Percentiles rank a stretch among this genome's conserved stretches.
These are phyloP conservation scores for Prunus mongolica DNA, from an alignment of 306 rosid genomes.

Conservation along the genomic window DNA sequence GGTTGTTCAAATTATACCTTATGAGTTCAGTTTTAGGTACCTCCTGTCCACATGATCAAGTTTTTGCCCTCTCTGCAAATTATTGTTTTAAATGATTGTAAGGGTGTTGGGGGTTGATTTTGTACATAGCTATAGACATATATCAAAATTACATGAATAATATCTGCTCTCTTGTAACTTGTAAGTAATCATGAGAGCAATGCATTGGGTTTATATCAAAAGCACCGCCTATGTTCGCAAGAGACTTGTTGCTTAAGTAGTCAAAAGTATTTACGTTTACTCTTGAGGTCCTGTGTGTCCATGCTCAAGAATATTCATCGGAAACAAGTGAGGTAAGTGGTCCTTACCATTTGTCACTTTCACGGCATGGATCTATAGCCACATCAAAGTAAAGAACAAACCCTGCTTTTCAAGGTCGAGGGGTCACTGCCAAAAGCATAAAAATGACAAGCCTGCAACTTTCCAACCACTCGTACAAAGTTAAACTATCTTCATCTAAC, in stretches of 20 bases:
- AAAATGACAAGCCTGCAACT: not conserved
- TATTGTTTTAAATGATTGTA: constrained; percentile 8
- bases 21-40: constrained; percentile 93
- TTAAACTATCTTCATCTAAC: not conserved
- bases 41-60: constrained; percentile 50
- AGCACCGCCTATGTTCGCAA: not conserved
- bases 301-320: not conserved
- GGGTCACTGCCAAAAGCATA: not conserved
- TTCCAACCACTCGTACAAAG: not conserved
- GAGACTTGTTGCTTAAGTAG: not conserved
- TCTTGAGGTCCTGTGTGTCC: not conserved
- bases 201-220: not conserved
- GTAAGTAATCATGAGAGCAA: constrained; percentile 18
- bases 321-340: constrained; percentile 4
- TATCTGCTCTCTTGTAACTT: constrained; percentile 5
- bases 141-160: constrained; percentile 14
- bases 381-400: not conserved
- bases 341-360: not conserved
- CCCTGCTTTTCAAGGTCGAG: not conserved
- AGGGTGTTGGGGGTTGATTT: constrained; percentile 28
- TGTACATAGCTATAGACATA: constrained; percentile 35
- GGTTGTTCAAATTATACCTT: constrained; percentile 74
- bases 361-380: not conserved
- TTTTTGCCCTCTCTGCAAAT: constrained; percentile 4
- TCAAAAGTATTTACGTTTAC: not conserved